Evolutionary conservation across 805 yeast species (phyloP).

Genomic region (Lachancea quebecensis): DNA sequence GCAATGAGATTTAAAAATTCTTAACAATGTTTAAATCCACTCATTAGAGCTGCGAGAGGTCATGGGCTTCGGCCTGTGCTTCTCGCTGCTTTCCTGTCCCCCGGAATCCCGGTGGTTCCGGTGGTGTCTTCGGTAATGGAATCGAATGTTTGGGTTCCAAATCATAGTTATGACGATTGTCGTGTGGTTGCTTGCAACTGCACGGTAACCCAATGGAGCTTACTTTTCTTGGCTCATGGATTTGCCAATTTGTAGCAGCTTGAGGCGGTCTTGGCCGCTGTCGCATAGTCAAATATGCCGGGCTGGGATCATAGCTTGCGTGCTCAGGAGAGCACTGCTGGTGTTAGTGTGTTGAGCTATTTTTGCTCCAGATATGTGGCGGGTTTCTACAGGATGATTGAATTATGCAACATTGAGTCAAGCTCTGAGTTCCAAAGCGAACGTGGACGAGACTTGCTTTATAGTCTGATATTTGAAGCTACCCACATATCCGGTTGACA

Average conservation of each 20-base stretch:
- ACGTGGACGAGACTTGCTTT: constrained; percentile 67
- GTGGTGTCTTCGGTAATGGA: constrained; percentile 54
- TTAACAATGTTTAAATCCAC: constrained; percentile 31
- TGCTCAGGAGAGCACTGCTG: constrained; percentile 7
- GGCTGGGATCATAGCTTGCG: constrained; percentile 9
- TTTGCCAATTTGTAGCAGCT: constrained; percentile 33
- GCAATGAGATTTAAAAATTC: constrained; percentile 37
- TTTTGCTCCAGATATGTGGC: neutral
- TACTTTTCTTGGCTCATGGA: constrained; percentile 61
- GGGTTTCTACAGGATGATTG: constrained; percentile 53
- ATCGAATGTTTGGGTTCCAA: constrained; percentile 40
- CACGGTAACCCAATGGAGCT: constrained; percentile 75
- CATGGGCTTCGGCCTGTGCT: neutral
- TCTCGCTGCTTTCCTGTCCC: constrained; percentile 16
- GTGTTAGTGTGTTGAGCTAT: constrained; percentile 2
- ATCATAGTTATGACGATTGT: constrained; percentile 75
- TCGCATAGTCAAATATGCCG: constrained; percentile 66
- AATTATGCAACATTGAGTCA: constrained; percentile 81
- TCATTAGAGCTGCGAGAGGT: constrained; percentile 23
- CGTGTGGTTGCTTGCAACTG: constrained; percentile 12
- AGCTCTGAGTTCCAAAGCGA: constrained; percentile 62
- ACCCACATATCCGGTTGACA: neutral
- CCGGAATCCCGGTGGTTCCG: constrained; percentile 2
- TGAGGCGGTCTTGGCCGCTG: constrained; percentile 26
- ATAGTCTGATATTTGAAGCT: constrained; percentile 17